Percentiles rank a stretch among this genome's conserved stretches.
These are phyloP conservation scores for Platanus orientalis DNA, from an alignment of 164 flowering plant species.

Conservation along the genomic window DNA sequence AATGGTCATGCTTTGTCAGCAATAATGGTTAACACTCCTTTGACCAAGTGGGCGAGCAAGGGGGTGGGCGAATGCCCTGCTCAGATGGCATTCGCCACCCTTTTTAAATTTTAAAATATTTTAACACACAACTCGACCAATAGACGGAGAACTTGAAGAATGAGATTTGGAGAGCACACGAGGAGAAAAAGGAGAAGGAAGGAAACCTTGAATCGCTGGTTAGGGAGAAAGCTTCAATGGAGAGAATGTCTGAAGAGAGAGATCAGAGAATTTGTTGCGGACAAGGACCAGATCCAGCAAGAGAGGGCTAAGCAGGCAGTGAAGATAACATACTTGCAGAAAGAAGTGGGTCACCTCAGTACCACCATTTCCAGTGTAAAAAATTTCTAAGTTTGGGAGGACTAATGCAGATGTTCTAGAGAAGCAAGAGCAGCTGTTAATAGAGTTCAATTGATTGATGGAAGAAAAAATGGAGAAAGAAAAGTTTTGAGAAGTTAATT, in stretches of 20 bases:
- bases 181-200: conserved; percentile 22
- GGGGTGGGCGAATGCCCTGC: too few species aligned
- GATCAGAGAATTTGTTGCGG: conserved; percentile 19
- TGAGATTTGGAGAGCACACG: not conserved
- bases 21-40: too few species aligned
- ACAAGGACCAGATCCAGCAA: conserved; percentile 33
- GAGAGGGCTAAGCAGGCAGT: conserved; percentile 25
- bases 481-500: conserved; percentile 17
- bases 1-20: too few species aligned
- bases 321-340: conserved; percentile 30
- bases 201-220: conserved; percentile 16
- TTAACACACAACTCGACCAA: not conserved
- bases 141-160: too few species aligned
- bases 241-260: conserved; percentile 33
- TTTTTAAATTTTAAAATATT: too few species aligned
- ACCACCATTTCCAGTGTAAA: conserved; percentile 7
- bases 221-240: conserved; percentile 26
- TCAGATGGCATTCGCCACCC: too few species aligned
- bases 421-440: conserved; percentile 23
- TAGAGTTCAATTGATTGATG: conserved; percentile 28
- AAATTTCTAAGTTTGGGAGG: conserved; percentile 39
- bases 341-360: conserved; percentile 22
- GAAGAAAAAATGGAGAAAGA: conserved; percentile 35
- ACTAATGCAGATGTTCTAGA: conserved; percentile 25
- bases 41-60: too few species aligned